These are phyloP conservation scores for Exophiala sp. DNA, from an alignment of 2,329 filamentous ascomycete genomes.

Conservation along the genomic window DNA sequence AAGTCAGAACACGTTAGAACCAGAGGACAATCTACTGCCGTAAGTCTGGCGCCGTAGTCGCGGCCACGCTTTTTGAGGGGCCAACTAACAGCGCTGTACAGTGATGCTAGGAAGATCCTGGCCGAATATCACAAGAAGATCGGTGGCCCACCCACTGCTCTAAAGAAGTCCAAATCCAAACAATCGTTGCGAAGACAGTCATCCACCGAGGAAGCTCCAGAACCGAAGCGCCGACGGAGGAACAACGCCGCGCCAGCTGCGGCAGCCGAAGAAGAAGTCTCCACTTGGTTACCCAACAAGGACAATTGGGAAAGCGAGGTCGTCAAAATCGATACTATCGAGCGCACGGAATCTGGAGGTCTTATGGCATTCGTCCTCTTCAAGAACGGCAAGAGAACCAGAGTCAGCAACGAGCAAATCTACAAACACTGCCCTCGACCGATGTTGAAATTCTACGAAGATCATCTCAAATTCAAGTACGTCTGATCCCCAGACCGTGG, in stretches of 20 bases:
- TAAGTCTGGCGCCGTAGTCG: constrained; percentile 12
- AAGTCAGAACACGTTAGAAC: constrained; percentile 45
- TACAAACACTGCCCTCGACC: constrained; percentile 43
- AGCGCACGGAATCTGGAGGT: constrained; percentile 34
- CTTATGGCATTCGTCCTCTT: constrained; percentile 42
- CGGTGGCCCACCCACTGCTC: constrained; percentile 38
- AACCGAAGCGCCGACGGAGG: constrained; percentile 23
- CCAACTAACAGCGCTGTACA: constrained; percentile 1
- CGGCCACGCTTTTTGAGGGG: background rate
- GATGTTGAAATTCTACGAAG: constrained; percentile 50
- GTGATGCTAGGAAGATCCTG: constrained; percentile 37
- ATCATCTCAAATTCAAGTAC: constrained; percentile 40
- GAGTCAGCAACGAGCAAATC: constrained; percentile 39
- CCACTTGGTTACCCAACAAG: constrained; percentile 39
- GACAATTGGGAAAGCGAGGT: constrained; percentile 46
- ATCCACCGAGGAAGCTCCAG: constrained; percentile 19
- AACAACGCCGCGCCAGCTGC: constrained; percentile 22
- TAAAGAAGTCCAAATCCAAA: constrained; percentile 25
- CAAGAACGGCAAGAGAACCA: constrained; percentile 44
- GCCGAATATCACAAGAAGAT: constrained; percentile 40
- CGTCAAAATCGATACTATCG: constrained; percentile 41
- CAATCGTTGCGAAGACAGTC: constrained; percentile 29
- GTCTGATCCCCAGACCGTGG: constrained; percentile 12
- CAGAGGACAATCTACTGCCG: constrained; percentile 44
- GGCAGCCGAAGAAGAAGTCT: constrained; percentile 24